These are phyloP conservation scores for Macrophomina phaseolina DNA, from an alignment of 2,329 filamentous ascomycete genomes.

Conservation along the genomic window DNA sequence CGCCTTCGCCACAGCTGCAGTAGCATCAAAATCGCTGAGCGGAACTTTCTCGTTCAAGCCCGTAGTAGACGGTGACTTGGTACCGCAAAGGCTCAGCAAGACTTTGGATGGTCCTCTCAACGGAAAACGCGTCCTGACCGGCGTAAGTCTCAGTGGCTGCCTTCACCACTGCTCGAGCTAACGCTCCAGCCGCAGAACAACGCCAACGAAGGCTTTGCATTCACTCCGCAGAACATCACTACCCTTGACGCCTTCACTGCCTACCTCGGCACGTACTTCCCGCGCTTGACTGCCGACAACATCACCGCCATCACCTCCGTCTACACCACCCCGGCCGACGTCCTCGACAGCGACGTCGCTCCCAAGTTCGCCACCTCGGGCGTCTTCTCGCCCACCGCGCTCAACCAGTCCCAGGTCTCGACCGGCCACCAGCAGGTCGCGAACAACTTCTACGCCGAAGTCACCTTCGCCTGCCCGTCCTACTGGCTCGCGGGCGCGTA, in stretches of 20 bases:
- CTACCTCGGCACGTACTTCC: constrained; percentile 54
- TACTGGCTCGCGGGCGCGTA: constrained; percentile 62
- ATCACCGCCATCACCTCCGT: constrained; percentile 47
- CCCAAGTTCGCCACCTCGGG: constrained; percentile 40
- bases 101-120: constrained; percentile 49
- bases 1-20: constrained; percentile 60
- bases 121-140: constrained; percentile 44
- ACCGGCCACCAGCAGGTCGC: constrained; percentile 62
- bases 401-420: constrained; percentile 56
- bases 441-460: constrained; percentile 61
- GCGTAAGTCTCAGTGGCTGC: constrained; percentile 28
- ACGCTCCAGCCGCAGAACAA: constrained; percentile 45
- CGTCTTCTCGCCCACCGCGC: constrained; percentile 50
- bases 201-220: constrained; percentile 57
- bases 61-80: constrained; percentile 63
- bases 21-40: constrained; percentile 57
- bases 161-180: too few relatives aligned
- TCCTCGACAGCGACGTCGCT: constrained; percentile 32
- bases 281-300: constrained; percentile 37
- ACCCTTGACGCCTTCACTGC: constrained; percentile 47
- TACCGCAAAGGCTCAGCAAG: constrained; percentile 49
- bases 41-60: constrained; percentile 65
- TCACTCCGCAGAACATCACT: constrained; percentile 53
- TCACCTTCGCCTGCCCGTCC: constrained; percentile 61
- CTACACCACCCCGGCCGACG: constrained; percentile 42